Evolutionary conservation across 2,329 filamentous ascomycete genomes (phyloP).

Genomic region (Nemania bipapillata): DNA sequence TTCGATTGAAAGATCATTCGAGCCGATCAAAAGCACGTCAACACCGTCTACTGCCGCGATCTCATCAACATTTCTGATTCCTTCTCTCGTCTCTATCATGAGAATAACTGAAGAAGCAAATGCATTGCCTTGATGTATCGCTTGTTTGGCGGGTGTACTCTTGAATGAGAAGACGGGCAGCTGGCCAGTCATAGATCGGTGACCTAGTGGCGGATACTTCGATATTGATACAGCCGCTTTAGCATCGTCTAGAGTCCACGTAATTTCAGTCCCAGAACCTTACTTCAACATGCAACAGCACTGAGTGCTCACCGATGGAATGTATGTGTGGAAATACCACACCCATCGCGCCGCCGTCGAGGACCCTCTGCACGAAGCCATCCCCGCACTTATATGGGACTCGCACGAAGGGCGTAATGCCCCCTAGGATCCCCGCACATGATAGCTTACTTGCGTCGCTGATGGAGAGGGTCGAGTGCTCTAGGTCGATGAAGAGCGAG

Average conservation of each 20-base stretch:
- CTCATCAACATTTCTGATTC: not conserved
- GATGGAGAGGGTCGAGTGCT: not conserved
- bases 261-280: not conserved
- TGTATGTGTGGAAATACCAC: conserved; percentile 19
- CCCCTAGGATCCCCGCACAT: not conserved
- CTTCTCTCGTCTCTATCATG: conserved; percentile 13
- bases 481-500: conserved; percentile 4
- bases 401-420: conserved; percentile 3
- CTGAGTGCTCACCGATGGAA: not conserved
- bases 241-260: not conserved
- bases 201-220: conserved; percentile 4
- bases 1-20: not conserved
- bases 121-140: not conserved
- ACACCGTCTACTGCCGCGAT: conserved; percentile 10
- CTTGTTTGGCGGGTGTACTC: not conserved
- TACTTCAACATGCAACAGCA: not conserved
- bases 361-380: conserved; percentile 3
- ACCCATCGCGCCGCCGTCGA: conserved; percentile 16
- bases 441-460: not conserved
- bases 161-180: not conserved
- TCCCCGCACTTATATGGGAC: conserved; percentile 5
- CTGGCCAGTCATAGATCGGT: conserved; percentile 4
- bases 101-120: conserved; percentile 2
- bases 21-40: conserved; percentile 1
- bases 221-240: conserved; percentile 3